Conservation (phyloP, 1,284 basidiomycete species). For the Cutaneotrichosporon sp. region DNA sequence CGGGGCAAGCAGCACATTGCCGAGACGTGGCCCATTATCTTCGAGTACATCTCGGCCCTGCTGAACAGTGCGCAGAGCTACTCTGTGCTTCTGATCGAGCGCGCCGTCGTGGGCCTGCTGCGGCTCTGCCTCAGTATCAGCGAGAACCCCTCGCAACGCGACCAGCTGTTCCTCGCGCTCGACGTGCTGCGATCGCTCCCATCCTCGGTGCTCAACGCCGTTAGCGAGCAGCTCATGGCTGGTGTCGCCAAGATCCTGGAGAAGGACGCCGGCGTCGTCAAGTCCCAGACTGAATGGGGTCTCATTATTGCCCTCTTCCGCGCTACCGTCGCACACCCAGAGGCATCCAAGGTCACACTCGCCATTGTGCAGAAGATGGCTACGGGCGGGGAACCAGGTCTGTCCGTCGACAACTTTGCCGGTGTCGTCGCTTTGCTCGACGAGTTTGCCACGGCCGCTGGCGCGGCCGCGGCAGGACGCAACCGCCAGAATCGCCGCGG, state of each 20-base stretch:
- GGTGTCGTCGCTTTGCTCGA: constrained; percentile 77
- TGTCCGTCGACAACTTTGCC: constrained; percentile 72
- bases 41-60: constrained; percentile 80
- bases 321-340: constrained; percentile 77
- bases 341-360: constrained; percentile 79
- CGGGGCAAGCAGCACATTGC: constrained; percentile 70
- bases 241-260: constrained; percentile 75
- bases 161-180: constrained; percentile 89
- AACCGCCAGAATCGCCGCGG: constrained; percentile 45
- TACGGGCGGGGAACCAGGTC: constrained; percentile 49
- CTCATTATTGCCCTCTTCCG: constrained; percentile 84
- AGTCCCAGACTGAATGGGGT: constrained; percentile 92
- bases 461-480: constrained; percentile 57
- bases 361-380: constrained; percentile 64
- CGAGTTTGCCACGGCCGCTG: constrained; percentile 75
- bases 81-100: constrained; percentile 84
- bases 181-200: constrained; percentile 82
- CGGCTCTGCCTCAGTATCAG: constrained; percentile 73
- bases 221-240: constrained; percentile 83
- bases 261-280: constrained; percentile 65
- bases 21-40: constrained; percentile 86
- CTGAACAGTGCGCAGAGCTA: constrained; percentile 72
- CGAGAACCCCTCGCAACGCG: constrained; percentile 67
- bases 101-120: constrained; percentile 87
- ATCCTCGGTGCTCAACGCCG: constrained; percentile 66